Percentiles rank a stretch among this genome's conserved stretches.
These are phyloP conservation scores for Fennellomyces sp. DNA, from an alignment of 371 early-diverging fungal genomes.

Conservation along the genomic window DNA sequence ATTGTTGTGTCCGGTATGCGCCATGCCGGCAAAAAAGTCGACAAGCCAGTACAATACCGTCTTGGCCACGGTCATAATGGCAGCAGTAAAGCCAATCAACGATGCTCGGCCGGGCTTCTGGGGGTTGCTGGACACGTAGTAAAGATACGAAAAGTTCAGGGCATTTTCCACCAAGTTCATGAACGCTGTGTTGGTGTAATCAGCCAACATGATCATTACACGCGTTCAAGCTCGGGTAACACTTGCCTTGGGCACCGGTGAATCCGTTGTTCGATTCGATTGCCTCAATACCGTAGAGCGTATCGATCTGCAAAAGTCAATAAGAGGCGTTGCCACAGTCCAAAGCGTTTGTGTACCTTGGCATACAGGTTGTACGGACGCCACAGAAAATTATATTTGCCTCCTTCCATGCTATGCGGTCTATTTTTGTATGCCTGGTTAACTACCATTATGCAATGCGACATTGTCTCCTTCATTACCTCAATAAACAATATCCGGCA, in stretches of 20 bases:
- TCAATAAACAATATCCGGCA: constrained; percentile 36
- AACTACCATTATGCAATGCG: too few relatives aligned
- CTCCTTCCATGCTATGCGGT: constrained; percentile 44
- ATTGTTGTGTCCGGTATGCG: constrained; percentile 37
- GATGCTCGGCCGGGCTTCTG: constrained; percentile 22
- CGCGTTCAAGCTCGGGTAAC: background rate
- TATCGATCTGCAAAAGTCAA: constrained; percentile 29
- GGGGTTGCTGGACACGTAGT: constrained; percentile 10
- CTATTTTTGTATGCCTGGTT: too few relatives aligned
- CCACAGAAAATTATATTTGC: constrained; percentile 33
- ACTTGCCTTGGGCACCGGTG: constrained; percentile 43
- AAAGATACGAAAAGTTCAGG: constrained; percentile 30
- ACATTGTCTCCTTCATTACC: too few relatives aligned
- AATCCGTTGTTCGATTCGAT: constrained; percentile 35
- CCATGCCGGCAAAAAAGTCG: constrained; percentile 33
- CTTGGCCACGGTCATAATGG: constrained; percentile 33
- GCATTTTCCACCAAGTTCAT: constrained; percentile 38
- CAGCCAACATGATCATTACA: background rate
- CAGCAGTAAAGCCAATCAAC: constrained; percentile 35
- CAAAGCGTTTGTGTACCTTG: constrained; percentile 17
- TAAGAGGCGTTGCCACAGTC: background rate
- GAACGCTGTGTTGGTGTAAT: constrained; percentile 21
- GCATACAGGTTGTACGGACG: constrained; percentile 40
- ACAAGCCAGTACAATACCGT: constrained; percentile 38
- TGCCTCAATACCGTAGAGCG: constrained; percentile 37